A percentile compares a stretch with the other conserved stretches of the same genome.
These are phyloP conservation scores for Chaetomium globosum DNA, from an alignment of 2,329 filamentous ascomycete genomes.

Conservation along the genomic window DNA sequence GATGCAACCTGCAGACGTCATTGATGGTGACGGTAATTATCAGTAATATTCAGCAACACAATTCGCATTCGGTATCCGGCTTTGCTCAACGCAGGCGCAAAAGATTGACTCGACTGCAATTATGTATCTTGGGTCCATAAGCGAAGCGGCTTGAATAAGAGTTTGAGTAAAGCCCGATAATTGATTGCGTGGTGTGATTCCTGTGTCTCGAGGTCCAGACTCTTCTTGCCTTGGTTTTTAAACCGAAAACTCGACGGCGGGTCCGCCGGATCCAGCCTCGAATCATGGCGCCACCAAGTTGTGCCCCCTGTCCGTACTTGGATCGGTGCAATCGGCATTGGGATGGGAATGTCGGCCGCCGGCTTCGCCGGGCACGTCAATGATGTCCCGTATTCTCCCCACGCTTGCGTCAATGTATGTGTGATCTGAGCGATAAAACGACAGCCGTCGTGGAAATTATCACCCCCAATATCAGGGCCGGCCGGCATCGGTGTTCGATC, in stretches of 20 bases:
- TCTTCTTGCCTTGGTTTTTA: background rate
- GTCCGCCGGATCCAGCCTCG: background rate
- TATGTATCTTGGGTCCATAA: background rate
- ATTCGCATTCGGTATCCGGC: no score
- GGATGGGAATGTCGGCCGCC: background rate
- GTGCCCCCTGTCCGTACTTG: background rate
- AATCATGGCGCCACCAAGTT: slow-evolving; percentile 14
- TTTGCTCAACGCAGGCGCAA: no score
- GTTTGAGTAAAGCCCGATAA: background rate
- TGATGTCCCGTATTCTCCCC: background rate
- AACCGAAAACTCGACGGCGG: background rate
- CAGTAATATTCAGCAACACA: background rate
- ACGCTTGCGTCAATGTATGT: background rate
- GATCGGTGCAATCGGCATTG: background rate
- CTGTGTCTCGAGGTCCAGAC: background rate
- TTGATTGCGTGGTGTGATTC: background rate
- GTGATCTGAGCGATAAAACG: background rate
- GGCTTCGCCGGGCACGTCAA: background rate
- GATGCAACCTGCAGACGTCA: background rate
- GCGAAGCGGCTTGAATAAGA: background rate
- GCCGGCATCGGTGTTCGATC: slow-evolving; percentile 25
- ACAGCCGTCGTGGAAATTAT: no score
- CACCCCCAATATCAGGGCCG: background rate
- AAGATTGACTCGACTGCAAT: background rate
- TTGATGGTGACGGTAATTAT: background rate